These are phyloP conservation scores for Candida ovalis DNA, from an alignment of 805 yeast species.

Conservation along the genomic window DNA sequence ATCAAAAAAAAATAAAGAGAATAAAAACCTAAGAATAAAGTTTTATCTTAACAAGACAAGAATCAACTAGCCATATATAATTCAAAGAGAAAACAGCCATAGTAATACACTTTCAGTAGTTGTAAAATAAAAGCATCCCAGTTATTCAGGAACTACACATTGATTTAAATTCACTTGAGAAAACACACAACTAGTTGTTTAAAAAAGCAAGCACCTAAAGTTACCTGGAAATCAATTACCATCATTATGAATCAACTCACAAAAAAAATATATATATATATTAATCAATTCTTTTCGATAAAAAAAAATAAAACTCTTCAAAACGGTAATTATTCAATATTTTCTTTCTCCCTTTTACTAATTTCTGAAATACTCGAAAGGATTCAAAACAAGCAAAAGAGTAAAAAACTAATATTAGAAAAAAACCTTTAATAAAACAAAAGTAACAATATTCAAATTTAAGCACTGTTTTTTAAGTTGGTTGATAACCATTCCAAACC, in stretches of 20 bases:
- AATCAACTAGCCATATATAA: not conserved
- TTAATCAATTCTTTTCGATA: not conserved
- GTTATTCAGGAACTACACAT: not conserved
- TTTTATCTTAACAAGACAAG: too few species aligned
- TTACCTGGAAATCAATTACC: not conserved
- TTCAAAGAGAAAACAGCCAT: not conserved
- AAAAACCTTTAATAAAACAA: not conserved
- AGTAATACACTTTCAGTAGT: not conserved
- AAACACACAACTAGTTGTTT: not conserved
- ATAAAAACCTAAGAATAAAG: not conserved
- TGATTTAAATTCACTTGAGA: not conserved
- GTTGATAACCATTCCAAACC: conserved; percentile 97
- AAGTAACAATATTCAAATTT: conserved; percentile 6
- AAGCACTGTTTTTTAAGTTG: conserved; percentile 70
- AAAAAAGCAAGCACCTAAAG: not conserved
- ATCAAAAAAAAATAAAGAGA: not conserved
- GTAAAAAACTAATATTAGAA: not conserved
- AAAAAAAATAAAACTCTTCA: not conserved
- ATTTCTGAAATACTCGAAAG: not conserved
- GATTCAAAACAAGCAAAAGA: not conserved
- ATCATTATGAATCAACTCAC: not conserved
- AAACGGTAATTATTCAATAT: not conserved
- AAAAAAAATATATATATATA: not conserved
- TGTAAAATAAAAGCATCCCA: too few species aligned
- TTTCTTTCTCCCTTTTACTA: not conserved